Evolutionary conservation across 768 basidiomycete species (phyloP).

Genomic region (Tricholoma flavovirens): DNA sequence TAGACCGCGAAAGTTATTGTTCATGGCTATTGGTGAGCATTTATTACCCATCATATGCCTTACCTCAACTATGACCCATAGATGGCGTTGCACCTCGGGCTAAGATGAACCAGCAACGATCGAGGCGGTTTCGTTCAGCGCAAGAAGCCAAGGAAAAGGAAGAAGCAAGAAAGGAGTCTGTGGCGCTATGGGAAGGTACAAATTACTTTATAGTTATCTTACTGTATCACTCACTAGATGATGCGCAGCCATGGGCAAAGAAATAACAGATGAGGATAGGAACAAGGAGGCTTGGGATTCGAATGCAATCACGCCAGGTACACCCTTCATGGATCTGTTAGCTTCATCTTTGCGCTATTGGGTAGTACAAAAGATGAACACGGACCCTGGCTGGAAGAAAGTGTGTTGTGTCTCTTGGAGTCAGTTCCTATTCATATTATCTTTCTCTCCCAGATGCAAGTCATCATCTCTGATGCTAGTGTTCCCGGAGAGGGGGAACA

Average conservation of each 20-base stretch:
- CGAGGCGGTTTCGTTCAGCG: slow-evolving; percentile 89
- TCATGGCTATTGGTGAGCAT: slow-evolving; percentile 93
- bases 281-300: slow-evolving; percentile 91
- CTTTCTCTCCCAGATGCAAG: slow-evolving; percentile 60
- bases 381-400: slow-evolving; percentile 93
- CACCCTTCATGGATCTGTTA: slow-evolving; percentile 95
- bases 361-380: slow-evolving; percentile 93
- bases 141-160: slow-evolving; percentile 96
- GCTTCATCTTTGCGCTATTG: slow-evolving; percentile 89
- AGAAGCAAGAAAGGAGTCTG: slow-evolving; percentile 75
- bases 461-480: slow-evolving; percentile 93
- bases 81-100: slow-evolving; percentile 97
- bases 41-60: not conserved
- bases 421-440: not conserved
- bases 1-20: slow-evolving; percentile 87
- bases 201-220: not conserved
- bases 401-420: slow-evolving; percentile 34
- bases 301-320: slow-evolving; percentile 98
- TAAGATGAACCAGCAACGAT: slow-evolving; percentile 99
- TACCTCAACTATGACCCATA: slow-evolving; percentile 22
- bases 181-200: slow-evolving; percentile 81
- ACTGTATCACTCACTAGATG: not conserved
- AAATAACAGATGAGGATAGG: slow-evolving; percentile 72
- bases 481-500: slow-evolving; percentile 99
- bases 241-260: slow-evolving; percentile 87